These are phyloP conservation scores for Aspergillus biplanus DNA, from an alignment of 495 filamentous ascomycete genomes.

Conservation along the genomic window DNA sequence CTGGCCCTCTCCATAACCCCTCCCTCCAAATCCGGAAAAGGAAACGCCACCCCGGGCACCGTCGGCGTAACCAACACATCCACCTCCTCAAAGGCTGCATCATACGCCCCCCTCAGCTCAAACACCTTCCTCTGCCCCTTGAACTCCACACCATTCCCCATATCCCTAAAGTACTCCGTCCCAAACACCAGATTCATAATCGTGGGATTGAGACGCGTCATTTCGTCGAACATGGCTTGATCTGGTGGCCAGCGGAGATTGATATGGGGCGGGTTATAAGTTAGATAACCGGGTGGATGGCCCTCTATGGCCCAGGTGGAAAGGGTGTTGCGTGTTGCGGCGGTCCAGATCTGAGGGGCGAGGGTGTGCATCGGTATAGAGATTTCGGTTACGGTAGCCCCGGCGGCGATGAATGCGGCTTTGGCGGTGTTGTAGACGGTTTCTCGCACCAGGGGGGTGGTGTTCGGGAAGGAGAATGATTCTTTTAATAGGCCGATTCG, in stretches of 20 bases:
- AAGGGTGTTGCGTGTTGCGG: constrained; percentile 38
- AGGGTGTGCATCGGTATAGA: constrained; percentile 54
- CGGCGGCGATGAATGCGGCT: constrained; percentile 44
- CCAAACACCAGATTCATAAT: constrained; percentile 38
- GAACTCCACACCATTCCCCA: constrained; percentile 32
- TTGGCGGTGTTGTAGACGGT: constrained; percentile 44
- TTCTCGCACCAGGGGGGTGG: constrained; percentile 44
- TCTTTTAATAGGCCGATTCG: constrained; percentile 54
- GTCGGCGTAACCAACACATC: constrained; percentile 53
- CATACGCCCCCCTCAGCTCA: constrained; percentile 49
- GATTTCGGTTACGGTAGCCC: constrained; percentile 51
- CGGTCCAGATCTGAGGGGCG: constrained; percentile 52
- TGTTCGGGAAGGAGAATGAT: constrained; percentile 42
- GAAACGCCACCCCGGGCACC: constrained; percentile 45
- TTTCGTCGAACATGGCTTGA: constrained; percentile 36
- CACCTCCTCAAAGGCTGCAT: constrained; percentile 39
- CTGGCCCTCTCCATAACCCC: constrained; percentile 36
- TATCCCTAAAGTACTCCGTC: constrained; percentile 31
- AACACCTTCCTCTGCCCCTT: constrained; percentile 48
- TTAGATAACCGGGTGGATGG: constrained; percentile 35
- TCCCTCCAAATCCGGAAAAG: constrained; percentile 25
- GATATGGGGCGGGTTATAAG: constrained; percentile 29
- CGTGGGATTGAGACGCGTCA: constrained; percentile 37
- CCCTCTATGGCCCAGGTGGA: constrained; percentile 34
- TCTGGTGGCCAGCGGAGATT: constrained; percentile 30